phyloP scores from a whole-genome alignment of 495 filamentous ascomycete genomes.

The Penicillium soppii region DNA sequence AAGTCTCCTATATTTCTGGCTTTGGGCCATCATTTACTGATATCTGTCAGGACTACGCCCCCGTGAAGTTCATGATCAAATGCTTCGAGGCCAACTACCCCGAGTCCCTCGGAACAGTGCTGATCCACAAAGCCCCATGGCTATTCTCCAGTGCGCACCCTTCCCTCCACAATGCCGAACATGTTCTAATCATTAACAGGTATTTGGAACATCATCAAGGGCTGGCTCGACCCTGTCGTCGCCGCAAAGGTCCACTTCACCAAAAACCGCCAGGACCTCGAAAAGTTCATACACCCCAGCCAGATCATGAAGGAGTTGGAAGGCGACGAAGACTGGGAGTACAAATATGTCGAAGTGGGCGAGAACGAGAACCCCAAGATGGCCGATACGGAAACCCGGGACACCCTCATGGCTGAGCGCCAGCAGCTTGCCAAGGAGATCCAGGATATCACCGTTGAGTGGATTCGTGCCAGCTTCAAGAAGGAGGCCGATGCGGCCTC shows the following conservation, averaged over 20 bases:
- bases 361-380: conserved; percentile 69
- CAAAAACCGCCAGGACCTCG: conserved; percentile 74
- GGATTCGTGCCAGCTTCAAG: conserved; percentile 58
- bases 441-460: conserved; percentile 67
- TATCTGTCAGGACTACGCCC: conserved; percentile 73
- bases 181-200: conserved; percentile 39
- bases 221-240: conserved; percentile 97
- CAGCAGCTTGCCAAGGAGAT: conserved; percentile 63
- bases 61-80: conserved; percentile 98
- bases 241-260: conserved; percentile 95
- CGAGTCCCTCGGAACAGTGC: conserved; percentile 82
- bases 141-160: conserved; percentile 78
- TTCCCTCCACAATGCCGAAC: not conserved
- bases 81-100: conserved; percentile 99
- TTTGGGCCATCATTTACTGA: conserved; percentile 9
- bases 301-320: conserved; percentile 79
- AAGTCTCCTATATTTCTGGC: conserved; percentile 16
- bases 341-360: conserved; percentile 71
- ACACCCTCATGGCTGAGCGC: conserved; percentile 59
- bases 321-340: conserved; percentile 79
- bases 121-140: conserved; percentile 98
- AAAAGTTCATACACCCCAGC: conserved; percentile 66
- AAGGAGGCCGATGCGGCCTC: conserved; percentile 34
- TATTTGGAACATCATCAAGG: conserved; percentile 86
- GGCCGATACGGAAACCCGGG: conserved; percentile 63